phyloP scores from a whole-genome alignment of 2,329 filamentous ascomycete species.

The Lachnellula arida region DNA sequence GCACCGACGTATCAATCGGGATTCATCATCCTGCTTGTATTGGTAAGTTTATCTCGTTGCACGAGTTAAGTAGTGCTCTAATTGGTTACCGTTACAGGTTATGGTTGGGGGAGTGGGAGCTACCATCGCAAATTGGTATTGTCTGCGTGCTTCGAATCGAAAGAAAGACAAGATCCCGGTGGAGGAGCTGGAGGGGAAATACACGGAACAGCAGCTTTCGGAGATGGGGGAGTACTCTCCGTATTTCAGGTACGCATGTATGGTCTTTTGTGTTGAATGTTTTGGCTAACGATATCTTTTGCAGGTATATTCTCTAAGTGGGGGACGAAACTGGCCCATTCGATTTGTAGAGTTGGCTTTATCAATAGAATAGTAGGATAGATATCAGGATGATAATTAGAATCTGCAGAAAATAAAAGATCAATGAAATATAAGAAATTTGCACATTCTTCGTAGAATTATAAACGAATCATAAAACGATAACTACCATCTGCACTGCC shows the following conservation, averaged over 20 bases:
- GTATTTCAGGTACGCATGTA: constrained; percentile 28
- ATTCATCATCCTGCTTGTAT: constrained; percentile 32
- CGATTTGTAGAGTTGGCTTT: no score
- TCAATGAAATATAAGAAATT: no score
- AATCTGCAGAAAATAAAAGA: no score
- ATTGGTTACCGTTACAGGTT: constrained; percentile 18
- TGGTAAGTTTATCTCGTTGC: constrained; percentile 30
- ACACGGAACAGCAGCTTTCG: constrained; percentile 23
- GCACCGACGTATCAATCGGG: constrained; percentile 36
- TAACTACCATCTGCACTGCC: no score
- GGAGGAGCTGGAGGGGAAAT: constrained; percentile 50
- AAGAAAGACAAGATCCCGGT: constrained; percentile 28
- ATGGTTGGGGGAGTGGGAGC: constrained; percentile 5
- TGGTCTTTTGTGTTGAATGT: not conserved
- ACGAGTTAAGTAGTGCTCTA: constrained; percentile 10
- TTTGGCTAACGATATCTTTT: no score
- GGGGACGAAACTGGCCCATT: no score
- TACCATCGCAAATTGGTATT: constrained; percentile 11
- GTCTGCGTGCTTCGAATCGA: constrained; percentile 6
- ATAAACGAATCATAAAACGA: no score
- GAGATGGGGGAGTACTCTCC: constrained; percentile 35
- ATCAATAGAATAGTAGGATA: no score
- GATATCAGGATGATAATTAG: no score
- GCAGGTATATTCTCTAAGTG: no score
- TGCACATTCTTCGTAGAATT: no score